Evolutionary conservation across 1,284 basidiomycete genomes (phyloP).

Genomic region (Cronartium ribicola): DNA sequence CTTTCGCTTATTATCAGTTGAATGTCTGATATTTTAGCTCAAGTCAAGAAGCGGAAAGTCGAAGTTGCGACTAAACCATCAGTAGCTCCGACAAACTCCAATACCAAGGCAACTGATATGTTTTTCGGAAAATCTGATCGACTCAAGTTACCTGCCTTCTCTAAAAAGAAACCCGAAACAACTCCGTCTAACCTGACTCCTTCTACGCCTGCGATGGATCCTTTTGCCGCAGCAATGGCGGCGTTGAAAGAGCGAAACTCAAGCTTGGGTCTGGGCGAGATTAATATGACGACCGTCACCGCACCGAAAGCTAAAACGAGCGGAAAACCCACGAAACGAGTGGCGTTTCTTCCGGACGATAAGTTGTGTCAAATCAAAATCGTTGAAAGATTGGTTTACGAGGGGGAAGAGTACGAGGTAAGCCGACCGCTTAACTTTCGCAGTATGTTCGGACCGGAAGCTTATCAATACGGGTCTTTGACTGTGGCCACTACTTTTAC

Average conservation of each 20-base stretch:
- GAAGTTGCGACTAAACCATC: slow-evolving; percentile 11
- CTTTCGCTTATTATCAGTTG: background rate
- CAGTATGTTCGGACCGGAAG: background rate
- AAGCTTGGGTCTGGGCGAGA: background rate
- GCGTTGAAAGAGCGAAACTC: slow-evolving; percentile 12
- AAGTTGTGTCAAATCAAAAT: slow-evolving; percentile 41
- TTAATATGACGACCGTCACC: background rate
- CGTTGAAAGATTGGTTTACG: slow-evolving; percentile 40
- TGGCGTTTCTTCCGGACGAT: slow-evolving; percentile 33
- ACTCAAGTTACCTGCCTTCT: slow-evolving; percentile 34
- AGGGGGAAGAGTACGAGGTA: slow-evolving; percentile 40
- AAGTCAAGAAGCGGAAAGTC: slow-evolving; percentile 21
- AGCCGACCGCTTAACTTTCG: background rate
- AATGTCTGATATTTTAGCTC: background rate
- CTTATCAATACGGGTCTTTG: background rate
- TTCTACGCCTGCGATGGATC: slow-evolving; percentile 11
- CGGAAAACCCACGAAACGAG: slow-evolving; percentile 21
- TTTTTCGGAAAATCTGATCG: slow-evolving; percentile 37
- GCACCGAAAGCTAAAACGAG: background rate
- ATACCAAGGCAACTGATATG: slow-evolving; percentile 17
- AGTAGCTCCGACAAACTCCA: background rate
- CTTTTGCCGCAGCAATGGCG: slow-evolving; percentile 38
- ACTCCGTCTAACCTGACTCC: background rate
- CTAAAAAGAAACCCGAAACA: slow-evolving; percentile 25
- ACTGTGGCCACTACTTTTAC: background rate